Conservation (phyloP, 176 grass and related monocot species). For the Bromus sterilis region DNA sequence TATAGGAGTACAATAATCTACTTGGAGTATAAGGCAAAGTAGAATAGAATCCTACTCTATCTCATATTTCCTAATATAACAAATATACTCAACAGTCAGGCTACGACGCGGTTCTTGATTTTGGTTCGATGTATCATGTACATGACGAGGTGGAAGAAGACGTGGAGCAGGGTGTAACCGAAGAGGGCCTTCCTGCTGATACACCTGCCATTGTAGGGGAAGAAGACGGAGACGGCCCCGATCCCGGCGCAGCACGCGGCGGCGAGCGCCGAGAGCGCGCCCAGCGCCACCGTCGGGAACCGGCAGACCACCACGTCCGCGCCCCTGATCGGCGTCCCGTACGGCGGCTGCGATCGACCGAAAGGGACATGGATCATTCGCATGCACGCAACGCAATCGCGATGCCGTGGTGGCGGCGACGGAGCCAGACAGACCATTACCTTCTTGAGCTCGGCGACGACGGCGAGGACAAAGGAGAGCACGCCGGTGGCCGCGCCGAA, state of each 20-base stretch:
- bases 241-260: conserved; percentile 3
- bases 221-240: conserved; percentile 40
- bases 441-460: conserved; percentile 54
- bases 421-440: background rate
- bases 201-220: conserved; percentile 31
- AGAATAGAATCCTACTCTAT: too few relatives aligned
- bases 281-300: conserved; percentile 37
- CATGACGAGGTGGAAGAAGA: conserved; percentile 48
- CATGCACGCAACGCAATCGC: background rate
- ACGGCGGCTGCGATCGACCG: conserved; percentile 22
- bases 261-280: conserved; percentile 19
- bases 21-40: too few relatives aligned
- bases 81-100: too few relatives aligned
- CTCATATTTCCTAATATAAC: too few relatives aligned
- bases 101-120: background rate
- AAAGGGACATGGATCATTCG: background rate
- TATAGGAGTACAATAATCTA: too few relatives aligned
- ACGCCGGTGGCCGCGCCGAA: conserved; percentile 23
- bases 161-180: conserved; percentile 23
- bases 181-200: conserved; percentile 32
- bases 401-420: background rate
- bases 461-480: conserved; percentile 44
- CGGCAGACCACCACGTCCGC: conserved; percentile 38
- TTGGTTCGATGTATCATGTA: conserved; percentile 24
- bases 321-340: conserved; percentile 37